Evolutionary conservation across 768 basidiomycete genomes (phyloP).

Genomic region (Mycena sanguinolenta): DNA sequence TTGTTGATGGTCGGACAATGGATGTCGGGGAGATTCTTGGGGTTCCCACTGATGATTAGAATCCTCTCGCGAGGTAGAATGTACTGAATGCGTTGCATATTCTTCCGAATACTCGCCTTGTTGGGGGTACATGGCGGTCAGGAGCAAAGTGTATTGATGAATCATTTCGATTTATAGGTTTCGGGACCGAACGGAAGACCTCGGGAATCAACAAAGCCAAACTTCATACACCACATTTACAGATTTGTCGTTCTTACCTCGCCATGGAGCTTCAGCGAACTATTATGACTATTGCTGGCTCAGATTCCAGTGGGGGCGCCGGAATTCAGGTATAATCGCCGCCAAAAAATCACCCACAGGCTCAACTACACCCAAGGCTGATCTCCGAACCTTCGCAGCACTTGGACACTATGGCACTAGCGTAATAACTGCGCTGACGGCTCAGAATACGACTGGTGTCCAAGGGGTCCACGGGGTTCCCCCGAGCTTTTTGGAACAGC

Average conservation of each 20-base stretch:
- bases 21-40: conserved; percentile 40
- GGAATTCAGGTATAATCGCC: conserved; percentile 81
- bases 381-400: conserved; percentile 87
- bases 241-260: neutral
- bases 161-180: neutral
- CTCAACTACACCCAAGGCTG: conserved; percentile 65
- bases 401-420: conserved; percentile 85
- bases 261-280: conserved; percentile 39
- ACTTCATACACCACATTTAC: too few relatives aligned
- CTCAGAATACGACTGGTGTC: conserved; percentile 91
- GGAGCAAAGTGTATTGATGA: conserved; percentile 40
- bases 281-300: conserved; percentile 82
- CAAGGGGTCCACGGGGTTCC: conserved; percentile 78
- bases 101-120: conserved; percentile 52
- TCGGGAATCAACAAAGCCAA: too few relatives aligned
- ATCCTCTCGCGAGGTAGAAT: conserved; percentile 58
- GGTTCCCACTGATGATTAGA: conserved; percentile 45
- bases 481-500: conserved; percentile 78
- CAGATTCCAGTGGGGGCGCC: conserved; percentile 88
- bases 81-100: too few relatives aligned
- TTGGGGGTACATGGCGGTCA: conserved; percentile 56
- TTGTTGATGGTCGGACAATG: conserved; percentile 16
- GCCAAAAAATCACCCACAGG: neutral
- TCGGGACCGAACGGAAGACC: neutral
- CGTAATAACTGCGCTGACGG: conserved; percentile 87